Percentiles rank a stretch among this genome's conserved stretches.
These are phyloP conservation scores for Pichia sporocuriosa DNA, from an alignment of 805 yeast genomes.

Conservation along the genomic window DNA sequence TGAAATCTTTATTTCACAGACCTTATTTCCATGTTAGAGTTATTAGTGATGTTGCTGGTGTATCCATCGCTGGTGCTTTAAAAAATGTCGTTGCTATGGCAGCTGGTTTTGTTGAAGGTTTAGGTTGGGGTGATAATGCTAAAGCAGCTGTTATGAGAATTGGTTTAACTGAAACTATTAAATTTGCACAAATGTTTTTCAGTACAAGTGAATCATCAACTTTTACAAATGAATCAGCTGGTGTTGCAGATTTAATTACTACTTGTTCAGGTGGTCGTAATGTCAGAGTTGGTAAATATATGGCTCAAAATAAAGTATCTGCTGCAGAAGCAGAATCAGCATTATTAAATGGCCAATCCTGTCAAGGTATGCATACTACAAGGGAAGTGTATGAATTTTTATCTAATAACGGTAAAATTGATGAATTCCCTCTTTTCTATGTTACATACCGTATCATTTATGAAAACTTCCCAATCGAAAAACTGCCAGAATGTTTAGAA, in stretches of 20 bases:
- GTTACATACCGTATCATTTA: conserved; percentile 80
- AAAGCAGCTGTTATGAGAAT: conserved; percentile 96
- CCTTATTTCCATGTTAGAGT: conserved; percentile 97
- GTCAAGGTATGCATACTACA: conserved; percentile 90
- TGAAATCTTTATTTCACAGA: conserved; percentile 88
- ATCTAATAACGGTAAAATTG: conserved; percentile 40
- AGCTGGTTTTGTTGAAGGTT: conserved; percentile 95
- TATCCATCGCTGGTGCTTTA: conserved; percentile 93
- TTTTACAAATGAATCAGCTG: conserved; percentile 89
- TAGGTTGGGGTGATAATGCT: conserved; percentile 99
- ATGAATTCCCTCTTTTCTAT: conserved; percentile 76
- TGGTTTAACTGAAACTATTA: conserved; percentile 84
- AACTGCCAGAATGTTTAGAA: conserved; percentile 67
- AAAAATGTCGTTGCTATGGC: conserved; percentile 95
- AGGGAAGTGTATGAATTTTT: conserved; percentile 87
- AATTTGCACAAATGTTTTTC: conserved; percentile 78
- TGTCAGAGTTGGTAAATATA: conserved; percentile 80
- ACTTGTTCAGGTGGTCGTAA: conserved; percentile 98
- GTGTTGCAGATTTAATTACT: conserved; percentile 97
- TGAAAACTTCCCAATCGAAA: conserved; percentile 65
- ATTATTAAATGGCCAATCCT: conserved; percentile 89
- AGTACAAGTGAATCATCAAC: conserved; percentile 69
- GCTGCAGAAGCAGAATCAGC: conserved; percentile 81
- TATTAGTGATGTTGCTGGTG: conserved; percentile 90
- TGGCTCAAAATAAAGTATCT: conserved; percentile 71